Conservation (phyloP, 1,284 basidiomycete genomes). For the Marasmius tenuissimus region DNA sequence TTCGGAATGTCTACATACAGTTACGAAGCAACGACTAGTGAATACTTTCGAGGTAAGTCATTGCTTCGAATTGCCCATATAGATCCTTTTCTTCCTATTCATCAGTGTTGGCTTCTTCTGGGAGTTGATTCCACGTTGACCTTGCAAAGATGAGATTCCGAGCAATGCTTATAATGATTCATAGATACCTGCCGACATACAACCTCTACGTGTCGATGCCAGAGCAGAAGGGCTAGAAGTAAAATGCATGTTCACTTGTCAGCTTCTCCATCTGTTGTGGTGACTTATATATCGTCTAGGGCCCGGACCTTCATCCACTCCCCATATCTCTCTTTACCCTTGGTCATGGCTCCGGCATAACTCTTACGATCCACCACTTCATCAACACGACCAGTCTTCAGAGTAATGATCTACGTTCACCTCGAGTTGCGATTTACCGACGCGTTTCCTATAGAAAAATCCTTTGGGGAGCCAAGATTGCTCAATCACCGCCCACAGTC, state of each 20-base stretch:
- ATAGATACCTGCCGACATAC: not conserved
- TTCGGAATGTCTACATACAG: slow-evolving; percentile 81
- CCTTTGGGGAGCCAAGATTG: slow-evolving; percentile 82
- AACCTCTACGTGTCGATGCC: slow-evolving; percentile 3
- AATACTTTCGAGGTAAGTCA: slow-evolving; percentile 76
- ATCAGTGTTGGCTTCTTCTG: not conserved
- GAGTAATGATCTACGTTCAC: slow-evolving; percentile 40
- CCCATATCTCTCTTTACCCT: slow-evolving; percentile 80
- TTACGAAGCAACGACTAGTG: slow-evolving; percentile 89
- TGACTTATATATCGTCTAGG: not conserved
- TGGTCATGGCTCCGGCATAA: slow-evolving; percentile 82
- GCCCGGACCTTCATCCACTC: slow-evolving; percentile 56
- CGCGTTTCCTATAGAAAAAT: slow-evolving; percentile 52
- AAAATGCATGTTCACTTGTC: not conserved
- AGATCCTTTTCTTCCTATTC: too few relatives aligned
- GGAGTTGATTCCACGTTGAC: not conserved
- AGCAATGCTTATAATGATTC: not conserved
- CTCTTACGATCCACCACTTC: slow-evolving; percentile 70
- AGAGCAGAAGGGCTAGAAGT: not conserved
- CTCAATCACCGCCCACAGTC: slow-evolving; percentile 75
- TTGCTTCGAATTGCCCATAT: too few relatives aligned
- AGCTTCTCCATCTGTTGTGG: not conserved
- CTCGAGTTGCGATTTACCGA: slow-evolving; percentile 1
- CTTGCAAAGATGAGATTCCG: not conserved
- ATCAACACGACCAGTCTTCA: slow-evolving; percentile 21